phyloP scores from a whole-genome alignment of 1,284 basidiomycete genomes.

The Boletus austroedulis region DNA sequence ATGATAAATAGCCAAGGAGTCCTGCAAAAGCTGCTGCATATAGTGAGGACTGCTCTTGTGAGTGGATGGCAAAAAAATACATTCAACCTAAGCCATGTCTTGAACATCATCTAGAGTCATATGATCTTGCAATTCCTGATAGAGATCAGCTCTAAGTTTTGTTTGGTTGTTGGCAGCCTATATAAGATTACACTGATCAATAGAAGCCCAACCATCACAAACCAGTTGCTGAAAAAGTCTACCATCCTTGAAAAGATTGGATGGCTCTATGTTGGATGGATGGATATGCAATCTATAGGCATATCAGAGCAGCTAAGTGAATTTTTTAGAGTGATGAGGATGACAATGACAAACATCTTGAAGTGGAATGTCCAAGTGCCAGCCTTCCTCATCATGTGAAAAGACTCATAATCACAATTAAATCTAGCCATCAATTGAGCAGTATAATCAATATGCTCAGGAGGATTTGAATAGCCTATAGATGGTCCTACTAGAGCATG shows the following conservation, averaged over 20 bases:
- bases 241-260: conserved; percentile 37
- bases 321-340: no score
- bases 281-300: conserved; percentile 17
- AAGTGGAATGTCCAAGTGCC: conserved; percentile 20
- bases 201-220: conserved; percentile 38
- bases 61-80: background rate
- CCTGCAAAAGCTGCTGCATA: background rate
- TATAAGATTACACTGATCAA: conserved; percentile 32
- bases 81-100: background rate
- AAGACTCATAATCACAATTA: no score
- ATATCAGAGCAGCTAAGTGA: conserved; percentile 20
- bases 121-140: background rate
- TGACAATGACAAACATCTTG: background rate
- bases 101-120: background rate
- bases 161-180: conserved; percentile 38
- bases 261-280: background rate
- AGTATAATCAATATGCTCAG: no score
- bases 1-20: background rate
- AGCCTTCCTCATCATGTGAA: conserved; percentile 39
- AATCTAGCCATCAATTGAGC: no score
- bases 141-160: conserved; percentile 35
- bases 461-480: no score
- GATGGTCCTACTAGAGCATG: no score
- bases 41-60: background rate
- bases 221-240: conserved; percentile 43